These are phyloP conservation scores for Helminthosporium solani DNA, from an alignment of 2,329 filamentous ascomycete species.

Conservation along the genomic window DNA sequence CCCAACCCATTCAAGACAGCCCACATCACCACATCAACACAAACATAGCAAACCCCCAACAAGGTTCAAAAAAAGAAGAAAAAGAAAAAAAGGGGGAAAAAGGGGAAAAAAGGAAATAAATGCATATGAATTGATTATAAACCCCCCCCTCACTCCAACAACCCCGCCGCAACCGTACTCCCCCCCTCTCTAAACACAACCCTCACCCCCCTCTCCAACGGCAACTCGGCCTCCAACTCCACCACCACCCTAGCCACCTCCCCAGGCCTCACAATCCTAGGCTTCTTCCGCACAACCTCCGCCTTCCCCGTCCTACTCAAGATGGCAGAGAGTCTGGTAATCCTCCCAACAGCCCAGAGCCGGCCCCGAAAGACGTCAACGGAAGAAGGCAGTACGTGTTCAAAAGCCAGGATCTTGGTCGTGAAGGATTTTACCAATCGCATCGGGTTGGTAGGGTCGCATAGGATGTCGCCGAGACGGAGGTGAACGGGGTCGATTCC, in stretches of 20 bases:
- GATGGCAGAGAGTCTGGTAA: conserved; percentile 69
- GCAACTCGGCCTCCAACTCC: conserved; percentile 70
- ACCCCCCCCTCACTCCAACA: conserved; percentile 62
- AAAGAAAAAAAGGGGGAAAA: too few relatives aligned
- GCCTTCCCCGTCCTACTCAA: conserved; percentile 75
- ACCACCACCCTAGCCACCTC: conserved; percentile 75
- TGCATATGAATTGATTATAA: too few relatives aligned
- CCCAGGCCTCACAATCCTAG: conserved; percentile 78
- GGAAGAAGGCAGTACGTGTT: conserved; percentile 82
- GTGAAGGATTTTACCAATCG: conserved; percentile 71
- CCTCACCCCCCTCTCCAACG: conserved; percentile 75
- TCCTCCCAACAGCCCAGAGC: conserved; percentile 73
- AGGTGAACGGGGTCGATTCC: conserved; percentile 85
- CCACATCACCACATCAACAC: too few relatives aligned
- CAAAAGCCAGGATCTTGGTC: conserved; percentile 84
- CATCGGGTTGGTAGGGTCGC: conserved; percentile 67
- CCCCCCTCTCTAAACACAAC: conserved; percentile 80
- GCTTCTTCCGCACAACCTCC: conserved; percentile 75
- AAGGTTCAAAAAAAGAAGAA: too few relatives aligned
- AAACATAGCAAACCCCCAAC: too few relatives aligned
- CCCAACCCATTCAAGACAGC: too few relatives aligned
- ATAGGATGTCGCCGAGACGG: conserved; percentile 78
- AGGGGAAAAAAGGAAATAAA: too few relatives aligned
- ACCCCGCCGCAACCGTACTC: conserved; percentile 81
- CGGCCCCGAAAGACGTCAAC: conserved; percentile 87